Conservation (phyloP, 2,329 filamentous ascomycete species). For the Fusarium compactum region DNA sequence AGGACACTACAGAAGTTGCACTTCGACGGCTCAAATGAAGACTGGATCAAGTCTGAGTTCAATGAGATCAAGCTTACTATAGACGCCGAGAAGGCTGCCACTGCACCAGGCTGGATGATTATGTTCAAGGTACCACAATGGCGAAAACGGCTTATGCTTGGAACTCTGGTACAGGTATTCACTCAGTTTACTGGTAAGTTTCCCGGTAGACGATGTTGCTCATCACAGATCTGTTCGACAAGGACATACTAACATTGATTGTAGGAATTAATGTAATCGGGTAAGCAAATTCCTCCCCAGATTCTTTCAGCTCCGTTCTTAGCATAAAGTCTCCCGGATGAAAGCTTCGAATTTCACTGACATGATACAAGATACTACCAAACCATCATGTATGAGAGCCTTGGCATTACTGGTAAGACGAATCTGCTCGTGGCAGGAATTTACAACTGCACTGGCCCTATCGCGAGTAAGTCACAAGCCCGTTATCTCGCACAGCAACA, state of each 20-base stretch:
- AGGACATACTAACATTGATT: neutral
- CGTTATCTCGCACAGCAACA: too few relatives aligned
- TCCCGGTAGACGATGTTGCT: neutral
- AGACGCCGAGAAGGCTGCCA: constrained; percentile 48
- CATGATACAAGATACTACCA: constrained; percentile 57
- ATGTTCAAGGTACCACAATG: constrained; percentile 68
- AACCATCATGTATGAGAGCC: constrained; percentile 64
- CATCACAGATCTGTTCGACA: neutral
- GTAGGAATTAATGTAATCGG: constrained; percentile 65
- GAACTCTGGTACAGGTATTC: constrained; percentile 69
- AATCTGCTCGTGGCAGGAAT: constrained; percentile 69
- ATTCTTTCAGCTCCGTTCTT: neutral
- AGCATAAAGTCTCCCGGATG: neutral
- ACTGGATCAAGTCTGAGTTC: constrained; percentile 67
- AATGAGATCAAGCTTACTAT: constrained; percentile 69
- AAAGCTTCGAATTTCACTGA: too few relatives aligned
- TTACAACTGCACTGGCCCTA: constrained; percentile 70
- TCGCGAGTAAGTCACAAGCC: constrained; percentile 53
- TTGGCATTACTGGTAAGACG: constrained; percentile 62
- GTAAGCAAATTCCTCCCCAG: neutral
- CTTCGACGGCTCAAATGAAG: constrained; percentile 64
- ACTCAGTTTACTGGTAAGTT: constrained; percentile 61
- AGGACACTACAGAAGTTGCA: constrained; percentile 61
- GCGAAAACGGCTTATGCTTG: constrained; percentile 69
- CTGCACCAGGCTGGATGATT: constrained; percentile 60